Evolutionary conservation across 805 yeast species (phyloP).

Genomic region (Soucietia sequanensis): DNA sequence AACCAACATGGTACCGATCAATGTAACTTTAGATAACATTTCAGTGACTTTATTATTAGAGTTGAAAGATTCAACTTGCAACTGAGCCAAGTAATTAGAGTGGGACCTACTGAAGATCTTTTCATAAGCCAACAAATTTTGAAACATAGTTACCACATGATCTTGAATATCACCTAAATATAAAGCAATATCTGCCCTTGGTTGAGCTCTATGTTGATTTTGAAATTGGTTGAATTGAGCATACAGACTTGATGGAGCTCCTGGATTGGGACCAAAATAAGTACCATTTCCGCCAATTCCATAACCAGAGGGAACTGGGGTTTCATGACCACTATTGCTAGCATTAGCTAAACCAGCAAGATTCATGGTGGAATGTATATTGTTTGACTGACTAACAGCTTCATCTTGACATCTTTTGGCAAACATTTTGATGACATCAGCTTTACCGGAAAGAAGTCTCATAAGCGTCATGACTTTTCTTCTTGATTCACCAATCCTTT

Average conservation of each 20-base stretch:
- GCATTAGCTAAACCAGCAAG: conserved; percentile 10
- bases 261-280: conserved; percentile 36
- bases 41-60: conserved; percentile 83
- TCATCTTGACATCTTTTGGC: conserved; percentile 92
- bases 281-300: conserved; percentile 22
- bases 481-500: conserved; percentile 84
- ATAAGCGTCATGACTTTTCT: conserved; percentile 89
- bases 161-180: conserved; percentile 96
- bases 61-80: conserved; percentile 89
- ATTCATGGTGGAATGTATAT: conserved; percentile 13
- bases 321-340: conserved; percentile 5
- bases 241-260: conserved; percentile 24
- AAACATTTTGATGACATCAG: conserved; percentile 94
- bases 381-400: conserved; percentile 17
- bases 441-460: conserved; percentile 88
- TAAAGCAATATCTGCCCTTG: conserved; percentile 87
- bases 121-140: conserved; percentile 84
- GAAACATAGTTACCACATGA: conserved; percentile 95
- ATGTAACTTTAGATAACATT: conserved; percentile 83
- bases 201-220: conserved; percentile 41
- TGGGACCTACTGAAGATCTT: conserved; percentile 91
- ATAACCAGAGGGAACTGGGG: conserved; percentile 9
- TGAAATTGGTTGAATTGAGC: conserved; percentile 14
- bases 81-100: conserved; percentile 86
- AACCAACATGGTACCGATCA: conserved; percentile 84